Conservation (phyloP, 306 rosid genomes). For the Delonix regia region DNA sequence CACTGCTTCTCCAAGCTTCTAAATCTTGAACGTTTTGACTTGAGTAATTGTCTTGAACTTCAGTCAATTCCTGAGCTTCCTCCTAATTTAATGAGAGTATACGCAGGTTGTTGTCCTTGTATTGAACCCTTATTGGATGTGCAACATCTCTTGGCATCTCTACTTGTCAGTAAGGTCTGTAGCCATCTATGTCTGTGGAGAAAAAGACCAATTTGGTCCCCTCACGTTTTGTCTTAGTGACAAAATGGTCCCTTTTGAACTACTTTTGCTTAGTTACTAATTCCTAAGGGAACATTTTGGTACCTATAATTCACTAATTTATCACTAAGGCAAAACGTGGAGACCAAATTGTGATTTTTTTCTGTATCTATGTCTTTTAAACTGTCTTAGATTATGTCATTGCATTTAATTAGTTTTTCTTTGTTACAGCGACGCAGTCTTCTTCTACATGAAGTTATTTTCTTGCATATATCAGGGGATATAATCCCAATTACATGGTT, state of each 20-base stretch:
- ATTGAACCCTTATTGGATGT: neutral
- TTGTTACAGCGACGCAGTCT: neutral
- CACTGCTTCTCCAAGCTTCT: constrained; percentile 17
- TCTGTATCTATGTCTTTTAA: too few relatives aligned
- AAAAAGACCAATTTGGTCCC: too few relatives aligned
- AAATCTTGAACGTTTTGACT: neutral
- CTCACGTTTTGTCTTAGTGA: too few relatives aligned
- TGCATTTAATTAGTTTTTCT: neutral
- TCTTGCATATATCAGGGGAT: neutral
- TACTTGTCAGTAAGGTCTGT: neutral
- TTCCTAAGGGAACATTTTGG: too few relatives aligned
- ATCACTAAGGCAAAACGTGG: too few relatives aligned
- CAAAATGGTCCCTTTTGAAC: too few relatives aligned
- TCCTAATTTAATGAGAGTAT: neutral
- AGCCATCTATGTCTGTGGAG: neutral
- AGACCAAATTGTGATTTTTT: too few relatives aligned
- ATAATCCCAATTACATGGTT: neutral
- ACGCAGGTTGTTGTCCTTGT: neutral
- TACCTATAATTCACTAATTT: too few relatives aligned
- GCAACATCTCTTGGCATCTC: neutral
- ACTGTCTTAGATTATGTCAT: neutral
- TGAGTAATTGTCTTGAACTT: neutral
- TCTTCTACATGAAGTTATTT: neutral
- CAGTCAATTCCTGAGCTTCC: constrained; percentile 17
- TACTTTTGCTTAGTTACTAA: too few relatives aligned